These are phyloP conservation scores for Fusarium tricinctum DNA, from an alignment of 2,329 filamentous ascomycete genomes.

Conservation along the genomic window DNA sequence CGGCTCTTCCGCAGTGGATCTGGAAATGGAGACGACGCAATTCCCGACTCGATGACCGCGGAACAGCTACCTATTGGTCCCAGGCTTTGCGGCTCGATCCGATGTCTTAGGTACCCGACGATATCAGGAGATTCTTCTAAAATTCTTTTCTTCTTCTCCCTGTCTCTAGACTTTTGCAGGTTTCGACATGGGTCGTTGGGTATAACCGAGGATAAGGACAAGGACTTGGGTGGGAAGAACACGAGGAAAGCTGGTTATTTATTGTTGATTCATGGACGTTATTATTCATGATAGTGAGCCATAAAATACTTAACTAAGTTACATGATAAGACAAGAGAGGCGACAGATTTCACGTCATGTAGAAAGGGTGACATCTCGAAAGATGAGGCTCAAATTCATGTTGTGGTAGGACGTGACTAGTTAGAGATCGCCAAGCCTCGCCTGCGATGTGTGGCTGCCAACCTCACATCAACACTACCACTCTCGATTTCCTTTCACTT, in stretches of 20 bases:
- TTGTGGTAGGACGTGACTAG: slow-evolving; percentile 9
- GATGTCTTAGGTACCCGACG: slow-evolving; percentile 21
- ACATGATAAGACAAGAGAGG: not conserved
- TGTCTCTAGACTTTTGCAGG: not conserved
- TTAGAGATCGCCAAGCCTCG: slow-evolving; percentile 32
- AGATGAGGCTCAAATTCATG: slow-evolving; percentile 27
- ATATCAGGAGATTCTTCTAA: slow-evolving; percentile 42
- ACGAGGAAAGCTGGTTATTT: not conserved
- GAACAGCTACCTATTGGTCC: slow-evolving; percentile 36
- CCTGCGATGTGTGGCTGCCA: not conserved
- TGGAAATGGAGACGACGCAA: slow-evolving; percentile 41
- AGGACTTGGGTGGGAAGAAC: not conserved
- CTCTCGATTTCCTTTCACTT: not conserved
- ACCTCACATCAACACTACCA: not conserved
- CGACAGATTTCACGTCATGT: not conserved
- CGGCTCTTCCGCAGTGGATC: slow-evolving; percentile 48
- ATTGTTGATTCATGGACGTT: not conserved
- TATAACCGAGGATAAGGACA: slow-evolving; percentile 49
- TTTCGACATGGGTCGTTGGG: slow-evolving; percentile 24
- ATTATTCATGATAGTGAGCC: slow-evolving; percentile 7
- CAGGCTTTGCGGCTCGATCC: slow-evolving; percentile 39
- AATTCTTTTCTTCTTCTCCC: slow-evolving; percentile 5
- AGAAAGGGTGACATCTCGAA: not conserved
- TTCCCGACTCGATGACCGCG: slow-evolving; percentile 39
- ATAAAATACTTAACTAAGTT: not conserved